These are phyloP conservation scores for Tetrahymena malaccensis DNA, from an alignment of 73 alveolate genomes.

Conservation along the genomic window DNA sequence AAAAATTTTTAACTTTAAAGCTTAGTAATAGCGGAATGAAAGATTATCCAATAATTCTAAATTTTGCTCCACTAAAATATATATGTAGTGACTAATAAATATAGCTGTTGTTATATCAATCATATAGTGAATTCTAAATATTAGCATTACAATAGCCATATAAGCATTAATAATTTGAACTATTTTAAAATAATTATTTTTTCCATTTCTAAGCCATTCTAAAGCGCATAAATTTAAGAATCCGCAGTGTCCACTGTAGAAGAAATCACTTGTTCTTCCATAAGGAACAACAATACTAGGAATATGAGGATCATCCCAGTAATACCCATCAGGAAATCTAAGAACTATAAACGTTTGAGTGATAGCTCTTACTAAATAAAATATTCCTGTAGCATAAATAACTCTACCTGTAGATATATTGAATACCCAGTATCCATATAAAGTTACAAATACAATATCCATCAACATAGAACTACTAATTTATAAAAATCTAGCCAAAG, in stretches of 20 bases:
- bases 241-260: constrained; percentile 83
- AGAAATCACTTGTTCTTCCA: constrained; percentile 74
- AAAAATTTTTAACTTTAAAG: neutral
- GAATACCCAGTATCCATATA: constrained; percentile 12
- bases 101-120: constrained; percentile 68
- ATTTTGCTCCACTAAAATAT: constrained; percentile 26
- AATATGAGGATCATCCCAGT: constrained; percentile 70
- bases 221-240: constrained; percentile 43
- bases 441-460: constrained; percentile 49
- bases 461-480: constrained; percentile 16
- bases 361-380: constrained; percentile 40
- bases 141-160: constrained; percentile 48
- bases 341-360: neutral
- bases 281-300: constrained; percentile 72
- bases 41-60: neutral
- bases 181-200: neutral
- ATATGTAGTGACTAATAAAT: constrained; percentile 63
- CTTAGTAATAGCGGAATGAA: neutral
- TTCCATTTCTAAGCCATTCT: constrained; percentile 50
- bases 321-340: constrained; percentile 56
- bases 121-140: constrained; percentile 66
- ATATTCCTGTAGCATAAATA: constrained; percentile 27
- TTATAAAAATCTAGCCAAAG: neutral
- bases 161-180: constrained; percentile 18
- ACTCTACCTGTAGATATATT: constrained; percentile 50